Conservation (phyloP, 805 yeast genomes). For the Wickerhamomyces rabaulensis region DNA sequence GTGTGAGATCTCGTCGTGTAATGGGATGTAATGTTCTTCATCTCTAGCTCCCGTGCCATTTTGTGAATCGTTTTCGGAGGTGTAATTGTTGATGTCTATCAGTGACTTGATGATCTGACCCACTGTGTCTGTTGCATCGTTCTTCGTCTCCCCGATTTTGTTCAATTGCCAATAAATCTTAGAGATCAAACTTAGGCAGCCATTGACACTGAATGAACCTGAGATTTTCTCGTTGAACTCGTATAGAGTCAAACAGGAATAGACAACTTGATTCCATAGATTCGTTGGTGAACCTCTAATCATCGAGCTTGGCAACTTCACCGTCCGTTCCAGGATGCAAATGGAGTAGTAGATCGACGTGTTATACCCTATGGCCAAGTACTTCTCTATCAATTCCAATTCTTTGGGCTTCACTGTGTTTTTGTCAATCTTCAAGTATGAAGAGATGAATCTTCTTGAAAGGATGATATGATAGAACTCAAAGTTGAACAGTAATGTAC, state of each 20-base stretch:
- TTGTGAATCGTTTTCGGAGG: not conserved
- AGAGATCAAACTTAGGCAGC: conserved; percentile 41
- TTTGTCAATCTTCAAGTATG: conserved; percentile 20
- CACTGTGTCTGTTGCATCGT: conserved; percentile 56
- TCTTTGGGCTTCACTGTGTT: conserved; percentile 17
- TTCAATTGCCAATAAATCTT: conserved; percentile 54
- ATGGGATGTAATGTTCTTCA: conserved; percentile 7
- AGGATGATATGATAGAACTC: conserved; percentile 42
- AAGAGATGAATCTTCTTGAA: conserved; percentile 33
- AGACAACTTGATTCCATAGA: conserved; percentile 47
- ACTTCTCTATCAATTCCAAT: conserved; percentile 10
- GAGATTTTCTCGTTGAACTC: conserved; percentile 39
- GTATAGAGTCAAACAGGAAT: conserved; percentile 48
- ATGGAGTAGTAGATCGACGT: conserved; percentile 43
- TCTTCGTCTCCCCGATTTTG: conserved; percentile 49
- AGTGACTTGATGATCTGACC: conserved; percentile 49
- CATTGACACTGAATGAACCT: conserved; percentile 32
- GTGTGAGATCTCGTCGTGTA: conserved; percentile 24
- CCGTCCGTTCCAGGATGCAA: conserved; percentile 38
- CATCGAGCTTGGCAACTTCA: conserved; percentile 38
- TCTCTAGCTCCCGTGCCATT: not conserved
- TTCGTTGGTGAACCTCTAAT: conserved; percentile 53
- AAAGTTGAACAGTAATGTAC: conserved; percentile 41
- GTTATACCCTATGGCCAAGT: conserved; percentile 27
- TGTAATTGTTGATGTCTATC: conserved; percentile 24